Percentiles rank a stretch among this genome's conserved stretches.
These are phyloP conservation scores for Saprolegnia diclina DNA, from an alignment of 352 stramenopile species.

Conservation along the genomic window DNA sequence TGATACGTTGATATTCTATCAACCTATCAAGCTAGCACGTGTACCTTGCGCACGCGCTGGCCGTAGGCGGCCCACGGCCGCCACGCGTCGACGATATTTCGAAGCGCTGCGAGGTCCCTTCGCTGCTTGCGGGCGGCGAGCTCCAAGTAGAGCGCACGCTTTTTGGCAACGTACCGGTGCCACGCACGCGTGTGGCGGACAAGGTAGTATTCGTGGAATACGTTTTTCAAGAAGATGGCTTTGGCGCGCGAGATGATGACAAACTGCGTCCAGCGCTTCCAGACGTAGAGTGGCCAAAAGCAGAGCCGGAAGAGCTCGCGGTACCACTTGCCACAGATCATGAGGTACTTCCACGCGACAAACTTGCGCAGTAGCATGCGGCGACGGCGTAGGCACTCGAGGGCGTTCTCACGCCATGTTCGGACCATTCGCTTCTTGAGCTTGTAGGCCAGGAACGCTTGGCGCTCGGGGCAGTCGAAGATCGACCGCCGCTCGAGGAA, in stretches of 20 bases:
- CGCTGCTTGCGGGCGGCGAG: conserved; percentile 32
- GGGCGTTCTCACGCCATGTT: conserved; percentile 44
- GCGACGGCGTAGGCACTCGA: conserved; percentile 36
- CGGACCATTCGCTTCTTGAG: conserved; percentile 50
- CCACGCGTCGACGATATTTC: conserved; percentile 39
- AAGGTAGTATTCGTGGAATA: conserved; percentile 54
- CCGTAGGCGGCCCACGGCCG: conserved; percentile 25
- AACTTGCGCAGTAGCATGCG: conserved; percentile 52
- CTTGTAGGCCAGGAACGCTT: conserved; percentile 54
- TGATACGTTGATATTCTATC: not conserved
- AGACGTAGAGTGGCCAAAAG: conserved; percentile 80
- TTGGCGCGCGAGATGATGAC: conserved; percentile 61
- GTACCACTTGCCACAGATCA: conserved; percentile 41
- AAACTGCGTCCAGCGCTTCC: conserved; percentile 67
- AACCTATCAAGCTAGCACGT: not conserved
- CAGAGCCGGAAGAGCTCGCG: conserved; percentile 52
- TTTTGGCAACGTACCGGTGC: conserved; percentile 29
- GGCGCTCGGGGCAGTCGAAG: conserved; percentile 50
- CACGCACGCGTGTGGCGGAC: conserved; percentile 51
- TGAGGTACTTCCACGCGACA: conserved; percentile 54
- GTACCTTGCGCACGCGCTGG: conserved; percentile 10
- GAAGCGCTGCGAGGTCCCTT: conserved; percentile 1
- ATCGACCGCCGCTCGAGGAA: conserved; percentile 41
- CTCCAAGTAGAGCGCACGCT: conserved; percentile 23
- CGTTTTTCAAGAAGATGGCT: conserved; percentile 43